These are phyloP conservation scores for Carpinus fangiana DNA, from an alignment of 306 rosid species.

Conservation along the genomic window DNA sequence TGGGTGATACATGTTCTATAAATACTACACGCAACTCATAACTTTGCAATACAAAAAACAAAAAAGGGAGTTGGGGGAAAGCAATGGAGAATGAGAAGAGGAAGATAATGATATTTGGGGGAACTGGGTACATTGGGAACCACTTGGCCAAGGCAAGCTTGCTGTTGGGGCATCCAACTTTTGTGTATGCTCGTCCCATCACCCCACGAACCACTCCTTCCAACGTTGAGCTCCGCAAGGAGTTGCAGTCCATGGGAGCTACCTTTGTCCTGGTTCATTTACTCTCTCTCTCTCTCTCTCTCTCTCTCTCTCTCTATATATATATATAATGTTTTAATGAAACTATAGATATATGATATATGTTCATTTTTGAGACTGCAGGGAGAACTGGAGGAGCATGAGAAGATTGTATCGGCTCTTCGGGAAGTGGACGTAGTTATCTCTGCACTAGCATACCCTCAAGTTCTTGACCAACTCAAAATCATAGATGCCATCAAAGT, in stretches of 20 bases:
- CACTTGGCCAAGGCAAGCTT: slow-evolving; percentile 46
- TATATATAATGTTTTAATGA: too few relatives aligned
- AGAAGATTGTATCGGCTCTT: slow-evolving; percentile 27
- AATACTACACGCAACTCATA: too few relatives aligned
- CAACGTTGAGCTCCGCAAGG: slow-evolving; percentile 17
- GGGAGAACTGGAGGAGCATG: slow-evolving; percentile 37
- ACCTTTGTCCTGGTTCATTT: slow-evolving; percentile 21
- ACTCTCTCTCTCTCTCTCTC: not conserved
- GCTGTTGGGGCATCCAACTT: slow-evolving; percentile 38
- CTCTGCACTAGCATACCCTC: slow-evolving; percentile 30
- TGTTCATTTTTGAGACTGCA: not conserved
- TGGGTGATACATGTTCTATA: too few relatives aligned
- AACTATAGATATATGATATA: too few relatives aligned
- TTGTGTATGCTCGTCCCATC: slow-evolving; percentile 35
- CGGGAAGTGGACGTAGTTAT: slow-evolving; percentile 37
- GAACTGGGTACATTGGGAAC: slow-evolving; percentile 50
- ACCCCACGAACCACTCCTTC: slow-evolving; percentile 16
- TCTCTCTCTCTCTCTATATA: not conserved
- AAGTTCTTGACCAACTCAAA: slow-evolving; percentile 33
- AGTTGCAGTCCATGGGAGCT: slow-evolving; percentile 38
- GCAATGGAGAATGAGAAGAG: slow-evolving; percentile 22
- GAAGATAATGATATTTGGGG: slow-evolving; percentile 42
- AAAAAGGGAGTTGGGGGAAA: not conserved
- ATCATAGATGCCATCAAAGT: slow-evolving; percentile 40
- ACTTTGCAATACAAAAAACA: too few relatives aligned